A percentile compares a stretch with the other conserved stretches of the same genome.
Evolutionary conservation across 306 rosid species (phyloP).

Genomic region (Dalbergia cultrata): DNA sequence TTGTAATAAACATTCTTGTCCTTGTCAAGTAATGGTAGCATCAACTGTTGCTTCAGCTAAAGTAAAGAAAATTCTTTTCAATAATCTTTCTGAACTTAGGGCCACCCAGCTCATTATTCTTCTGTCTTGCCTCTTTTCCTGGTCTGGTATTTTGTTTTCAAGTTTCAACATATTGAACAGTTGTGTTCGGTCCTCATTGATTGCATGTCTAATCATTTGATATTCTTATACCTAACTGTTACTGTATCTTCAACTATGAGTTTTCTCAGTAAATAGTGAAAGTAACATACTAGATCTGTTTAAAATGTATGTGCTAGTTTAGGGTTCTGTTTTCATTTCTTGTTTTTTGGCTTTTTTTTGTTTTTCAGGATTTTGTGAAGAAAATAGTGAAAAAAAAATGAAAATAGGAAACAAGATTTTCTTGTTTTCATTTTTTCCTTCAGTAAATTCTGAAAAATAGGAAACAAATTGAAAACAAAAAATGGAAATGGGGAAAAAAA

Average conservation of each 20-base stretch:
- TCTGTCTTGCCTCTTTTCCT: slow-evolving; percentile 1
- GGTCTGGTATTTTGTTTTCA: slow-evolving; percentile 4
- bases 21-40: slow-evolving; percentile 11
- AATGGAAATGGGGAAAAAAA: no score
- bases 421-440: no score
- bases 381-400: no score
- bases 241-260: slow-evolving; percentile 29
- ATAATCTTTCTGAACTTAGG: slow-evolving; percentile 11
- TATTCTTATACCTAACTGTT: neutral
- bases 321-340: neutral
- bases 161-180: neutral
- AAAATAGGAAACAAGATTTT: no score
- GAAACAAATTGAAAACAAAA: no score
- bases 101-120: slow-evolving; percentile 14
- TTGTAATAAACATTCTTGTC: slow-evolving; percentile 13
- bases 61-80: neutral
- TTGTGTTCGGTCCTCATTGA: slow-evolving; percentile 19
- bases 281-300: neutral
- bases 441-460: no score
- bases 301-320: neutral
- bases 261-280: slow-evolving; percentile 10
- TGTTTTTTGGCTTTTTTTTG: no score
- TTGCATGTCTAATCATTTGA: neutral
- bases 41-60: neutral
- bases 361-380: no score